phyloP scores from a whole-genome alignment of 257 asterid genomes.

The Thymus quinquecostatus region DNA sequence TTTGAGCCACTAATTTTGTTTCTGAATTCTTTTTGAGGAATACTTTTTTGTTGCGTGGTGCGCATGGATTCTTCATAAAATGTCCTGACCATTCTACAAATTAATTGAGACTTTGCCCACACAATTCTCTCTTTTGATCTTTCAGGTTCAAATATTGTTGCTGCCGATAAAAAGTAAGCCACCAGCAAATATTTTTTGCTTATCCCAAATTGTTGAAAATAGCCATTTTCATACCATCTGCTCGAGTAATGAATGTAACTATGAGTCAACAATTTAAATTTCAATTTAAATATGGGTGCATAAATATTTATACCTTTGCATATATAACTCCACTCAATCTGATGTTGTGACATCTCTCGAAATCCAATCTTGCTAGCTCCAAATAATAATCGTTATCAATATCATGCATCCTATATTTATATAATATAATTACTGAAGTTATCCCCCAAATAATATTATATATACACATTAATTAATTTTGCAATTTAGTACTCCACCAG shows the following conservation, averaged over 20 bases:
- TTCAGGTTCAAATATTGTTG: constrained; percentile 43
- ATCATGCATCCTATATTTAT: constrained; percentile 37
- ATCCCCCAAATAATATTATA: too few species aligned
- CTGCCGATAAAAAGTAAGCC: constrained; percentile 41
- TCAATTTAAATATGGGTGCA: not conserved
- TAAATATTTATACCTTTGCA: constrained; percentile 14
- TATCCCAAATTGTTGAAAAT: constrained; percentile 29
- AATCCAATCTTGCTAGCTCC: constrained; percentile 49
- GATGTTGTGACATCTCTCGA: constrained; percentile 39
- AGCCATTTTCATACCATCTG: constrained; percentile 40
- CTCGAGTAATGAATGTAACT: not conserved
- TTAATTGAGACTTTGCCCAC: constrained; percentile 41
- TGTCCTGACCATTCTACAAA: constrained; percentile 28
- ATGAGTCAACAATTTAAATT: not conserved
- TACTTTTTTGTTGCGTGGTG: not conserved
- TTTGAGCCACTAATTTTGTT: not conserved
- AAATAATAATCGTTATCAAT: constrained; percentile 37
- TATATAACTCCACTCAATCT: constrained; percentile 36
- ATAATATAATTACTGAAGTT: too few species aligned
- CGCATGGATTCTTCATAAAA: constrained; percentile 14
- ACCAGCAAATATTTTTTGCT: constrained; percentile 26
- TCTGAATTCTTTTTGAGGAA: not conserved
- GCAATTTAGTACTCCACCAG: too few species aligned
- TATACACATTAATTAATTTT: too few species aligned
- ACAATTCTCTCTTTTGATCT: constrained; percentile 39